Base-by-base conservation (phyloP, 2,329 filamentous ascomycete species). In the Cladophialophora chaetospira region DNA sequence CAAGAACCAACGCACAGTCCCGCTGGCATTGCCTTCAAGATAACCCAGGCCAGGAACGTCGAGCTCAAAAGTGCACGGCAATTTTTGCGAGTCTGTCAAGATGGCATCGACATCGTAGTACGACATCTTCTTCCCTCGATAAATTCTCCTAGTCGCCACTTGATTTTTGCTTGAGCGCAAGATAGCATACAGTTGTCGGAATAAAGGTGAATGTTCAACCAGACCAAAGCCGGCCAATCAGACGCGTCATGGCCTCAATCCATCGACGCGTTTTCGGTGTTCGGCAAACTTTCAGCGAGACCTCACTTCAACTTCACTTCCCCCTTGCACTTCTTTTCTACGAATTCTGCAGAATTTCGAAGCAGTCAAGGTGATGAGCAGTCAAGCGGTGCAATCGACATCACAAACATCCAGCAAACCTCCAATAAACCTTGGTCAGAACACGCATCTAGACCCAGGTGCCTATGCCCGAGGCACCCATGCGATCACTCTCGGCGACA, bases 41-140 rank as follows among this genome's bases (percentile, higher is more conserved):
- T 96, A 91, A 65, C 92, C 92, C 43, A 97, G 83, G 55, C 89
- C 86, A 17, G 91, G 88, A 28, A 96, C 87, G 58, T 93, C 88
- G 68, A 97, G 83, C 69, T 96, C 89, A 75, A 97, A 97, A 49
- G 89, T 95, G 77, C 92, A 96, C 36, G 94, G 93, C 28, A 97
- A 84, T 88, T 97, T 97, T 86, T 96, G 90, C 4, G 74, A 72
- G 63, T 77, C 75, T 2, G 75, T 78, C 55, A 78, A 61, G 35
- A 77, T 77, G 10, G 74, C 74, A 58, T 78, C 75, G 50, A 77
- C 71, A 62, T 78, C 75, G 65, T 78, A 77, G 63, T 77, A 78
- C 45, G 64, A 65, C 60, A 64, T 64, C 21, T 44, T 40, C 29
- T 35, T 25, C 19, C 25, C 21, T 8, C 28, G 15, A n/a, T 15